Base-by-base conservation (phyloP, 2,329 filamentous ascomycete genomes). In the Penicillium rolfsii region DNA sequence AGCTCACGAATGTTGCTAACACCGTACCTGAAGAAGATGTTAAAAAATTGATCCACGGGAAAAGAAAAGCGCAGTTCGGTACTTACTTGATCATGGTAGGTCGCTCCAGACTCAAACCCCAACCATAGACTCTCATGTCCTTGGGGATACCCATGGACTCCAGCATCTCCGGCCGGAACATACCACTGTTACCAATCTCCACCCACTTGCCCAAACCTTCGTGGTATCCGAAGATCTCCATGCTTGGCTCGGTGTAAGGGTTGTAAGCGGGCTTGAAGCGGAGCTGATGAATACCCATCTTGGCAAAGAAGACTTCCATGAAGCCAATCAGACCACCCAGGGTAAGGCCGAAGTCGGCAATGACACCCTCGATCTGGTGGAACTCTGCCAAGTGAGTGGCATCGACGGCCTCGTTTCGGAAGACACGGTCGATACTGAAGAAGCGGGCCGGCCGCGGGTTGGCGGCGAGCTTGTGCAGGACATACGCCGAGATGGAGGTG, bases 161-260 rank as follows among this genome's bases (percentile, higher is more conserved):
- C 73, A 97, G 79, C 94, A 98, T 97, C 80, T 99, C 95, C 1
- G 95, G 93, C 67, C 95, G 85, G 87, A 99, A 99, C 93, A 99
- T 98, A 65, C 95, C 95, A 70, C 90, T 94, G 82, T 99, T 98
- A 62, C 95, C 95, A 74, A 98, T 98, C 81, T 98, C 95, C 28
- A 98, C 91, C 81, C 96, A 89, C 82, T 96, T 96, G 71, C 87
- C 87, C 53, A 97, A 82, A 3, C 93, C 94, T 72, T 89, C 86
- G 83, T 98, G 95, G 82, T 89, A 98, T 67, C 91, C 92, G 81
- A 98, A 99, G 68, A 99, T 96, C 80, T 99, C 95, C 93, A 99
- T 96, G 75, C 89, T 90, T 33, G 95, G 93, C 80, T 99, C 95
- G 30, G 93, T 97, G 82, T 96, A 93, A 0, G 91, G 91, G 80